Conservation (phyloP, 139 green algal species). For the Chlorella sp. region DNA sequence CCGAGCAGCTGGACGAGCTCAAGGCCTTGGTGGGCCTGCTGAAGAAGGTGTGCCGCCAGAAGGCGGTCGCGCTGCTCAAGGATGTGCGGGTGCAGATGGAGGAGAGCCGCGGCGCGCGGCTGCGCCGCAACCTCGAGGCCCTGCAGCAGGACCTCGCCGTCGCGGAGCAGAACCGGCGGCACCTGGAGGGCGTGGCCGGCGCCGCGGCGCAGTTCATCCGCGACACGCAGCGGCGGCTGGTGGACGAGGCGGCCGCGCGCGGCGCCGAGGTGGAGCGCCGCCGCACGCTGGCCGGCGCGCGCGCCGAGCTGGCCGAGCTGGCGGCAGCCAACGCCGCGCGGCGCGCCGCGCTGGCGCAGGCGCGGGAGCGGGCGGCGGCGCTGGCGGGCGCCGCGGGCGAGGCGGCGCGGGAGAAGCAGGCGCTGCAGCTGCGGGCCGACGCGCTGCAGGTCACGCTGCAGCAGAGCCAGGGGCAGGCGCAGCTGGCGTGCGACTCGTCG, state of each 20-base stretch:
- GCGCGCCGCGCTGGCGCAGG: conserved; percentile 27
- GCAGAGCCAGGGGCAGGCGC: conserved; percentile 15
- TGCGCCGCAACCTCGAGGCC: conserved; percentile 23
- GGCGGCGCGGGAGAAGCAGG: conserved; percentile 5
- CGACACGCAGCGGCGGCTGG: conserved; percentile 19
- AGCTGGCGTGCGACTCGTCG: neutral
- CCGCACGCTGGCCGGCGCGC: conserved; percentile 4
- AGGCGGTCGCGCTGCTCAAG: conserved; percentile 41
- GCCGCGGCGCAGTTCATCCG: conserved; percentile 13
- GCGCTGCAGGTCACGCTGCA: conserved; percentile 26
- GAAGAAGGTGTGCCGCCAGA: conserved; percentile 68
- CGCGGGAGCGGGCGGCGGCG: conserved; percentile 11
- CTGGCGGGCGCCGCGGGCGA: conserved; percentile 23
- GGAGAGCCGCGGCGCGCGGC: conserved; percentile 18
- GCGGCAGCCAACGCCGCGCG: conserved; percentile 24
- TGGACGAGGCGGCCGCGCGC: neutral
- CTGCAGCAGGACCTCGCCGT: conserved; percentile 32
- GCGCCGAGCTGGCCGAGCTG: neutral
- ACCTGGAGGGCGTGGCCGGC: conserved; percentile 9
- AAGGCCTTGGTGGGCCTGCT: conserved; percentile 52
- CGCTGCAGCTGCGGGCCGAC: conserved; percentile 6
- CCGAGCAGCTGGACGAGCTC: conserved; percentile 54
- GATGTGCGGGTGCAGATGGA: conserved; percentile 44
- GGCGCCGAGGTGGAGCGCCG: conserved; percentile 11
- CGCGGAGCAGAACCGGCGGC: conserved; percentile 1